Base-by-base conservation (phyloP, 2,329 filamentous ascomycete genomes). In the Xylaria sp. region DNA sequence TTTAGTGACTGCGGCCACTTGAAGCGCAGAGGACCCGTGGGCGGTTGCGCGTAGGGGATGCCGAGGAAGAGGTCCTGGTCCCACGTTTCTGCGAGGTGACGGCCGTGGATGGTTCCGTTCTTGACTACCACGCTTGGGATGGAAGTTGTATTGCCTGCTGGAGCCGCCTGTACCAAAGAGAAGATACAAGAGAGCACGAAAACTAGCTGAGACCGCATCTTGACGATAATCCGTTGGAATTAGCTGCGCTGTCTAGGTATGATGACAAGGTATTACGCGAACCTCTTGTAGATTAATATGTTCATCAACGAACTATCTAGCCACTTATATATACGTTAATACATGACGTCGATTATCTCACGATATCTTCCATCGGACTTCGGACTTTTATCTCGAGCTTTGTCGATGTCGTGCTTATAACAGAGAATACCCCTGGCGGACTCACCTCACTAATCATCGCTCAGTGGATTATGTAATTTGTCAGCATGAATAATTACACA, bases 1-100 rank as follows among this genome's bases (percentile, higher is more conserved):
- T 82, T 80, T 26, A 82, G 63, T 26, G 78, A 76, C 56, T 77
- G 74, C 0, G 81, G 80, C 76, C 76, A 77, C 13, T 76, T 76
- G 64, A 79, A 83, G 1, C 81, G 76, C 3, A 82, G 71, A 2
- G 75, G 62, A 0, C 78, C 80, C 3, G 77, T 63, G 0, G 80
- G 80, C 6, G 80, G 77, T 56, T 81, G 77, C 6, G 81, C 81
- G 46, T 77, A 81, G 0, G 80, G 79, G 3, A 81, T 79, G 5
- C 81, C 81, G 2, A 83, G 73, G 61, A 83, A 83, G 20, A 72
- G 77, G 56, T 82, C 80, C 58, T 83, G 80, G 42, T 79, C 71
- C 78, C 78, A 82, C 3, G 54, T 6, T 44, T 62, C 67, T 0
- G 74, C 42, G 7, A 81, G 67, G 49, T 80, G 70, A 1, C 73